Evolutionary conservation across 225 moss, liverwort and hornwort genomes (phyloP).

Genomic region (Asterella californica): DNA sequence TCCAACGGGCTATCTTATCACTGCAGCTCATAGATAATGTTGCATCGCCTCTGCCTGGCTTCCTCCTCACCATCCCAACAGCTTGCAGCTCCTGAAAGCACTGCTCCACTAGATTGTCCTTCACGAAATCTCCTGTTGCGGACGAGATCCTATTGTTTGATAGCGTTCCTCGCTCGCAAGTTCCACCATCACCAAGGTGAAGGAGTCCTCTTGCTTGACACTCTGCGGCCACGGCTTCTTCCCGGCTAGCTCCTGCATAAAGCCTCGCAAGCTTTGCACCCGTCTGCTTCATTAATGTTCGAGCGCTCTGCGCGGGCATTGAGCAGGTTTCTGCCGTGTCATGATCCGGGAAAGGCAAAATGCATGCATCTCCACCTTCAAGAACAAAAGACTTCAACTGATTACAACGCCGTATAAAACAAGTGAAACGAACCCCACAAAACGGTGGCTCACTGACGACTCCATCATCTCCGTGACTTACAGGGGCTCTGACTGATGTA

Average conservation of each 20-base stretch:
- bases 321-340: background rate
- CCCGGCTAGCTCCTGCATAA: constrained; percentile 51
- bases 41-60: constrained; percentile 92
- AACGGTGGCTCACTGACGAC: background rate
- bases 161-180: background rate
- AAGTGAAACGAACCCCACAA: background rate
- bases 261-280: constrained; percentile 83
- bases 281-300: constrained; percentile 57
- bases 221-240: constrained; percentile 67
- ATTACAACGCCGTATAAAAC: background rate
- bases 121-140: background rate
- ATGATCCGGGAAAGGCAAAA: constrained; percentile 38
- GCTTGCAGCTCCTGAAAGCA: constrained; percentile 47
- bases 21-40: constrained; percentile 99
- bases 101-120: background rate
- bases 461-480: constrained; percentile 12
- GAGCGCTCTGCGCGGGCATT: background rate
- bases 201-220: constrained; percentile 49
- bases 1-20: constrained; percentile 97
- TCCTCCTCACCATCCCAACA: constrained; percentile 73
- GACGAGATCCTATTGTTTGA: background rate
- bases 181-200: background rate
- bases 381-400: background rate
- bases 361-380: constrained; percentile 97
- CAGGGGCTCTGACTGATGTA: constrained; percentile 87